A percentile compares a stretch with the other conserved stretches of the same genome.
phyloP scores from a whole-genome alignment of 2,329 filamentous ascomycete genomes.

The Phialophora verrucosa region DNA sequence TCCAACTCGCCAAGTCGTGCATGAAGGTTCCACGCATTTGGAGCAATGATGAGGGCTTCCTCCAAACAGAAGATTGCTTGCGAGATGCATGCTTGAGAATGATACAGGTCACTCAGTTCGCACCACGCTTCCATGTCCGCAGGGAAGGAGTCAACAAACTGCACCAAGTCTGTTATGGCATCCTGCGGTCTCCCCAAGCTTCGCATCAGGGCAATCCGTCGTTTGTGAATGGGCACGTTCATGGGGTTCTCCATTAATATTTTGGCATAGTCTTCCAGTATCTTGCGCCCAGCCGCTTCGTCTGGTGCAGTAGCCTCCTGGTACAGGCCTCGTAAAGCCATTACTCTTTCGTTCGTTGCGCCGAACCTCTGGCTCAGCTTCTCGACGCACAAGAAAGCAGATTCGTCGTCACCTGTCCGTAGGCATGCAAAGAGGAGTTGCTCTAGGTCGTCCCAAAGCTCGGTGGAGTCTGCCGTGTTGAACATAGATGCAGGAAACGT shows the following conservation, averaged over 20 bases:
- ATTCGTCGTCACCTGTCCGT: constrained; percentile 78
- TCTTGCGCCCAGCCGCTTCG: constrained; percentile 66
- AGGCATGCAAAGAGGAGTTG: constrained; percentile 85
- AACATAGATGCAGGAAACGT: constrained; percentile 60
- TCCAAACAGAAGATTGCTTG: constrained; percentile 90
- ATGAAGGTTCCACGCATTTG: constrained; percentile 96
- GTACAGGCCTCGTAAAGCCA: constrained; percentile 80
- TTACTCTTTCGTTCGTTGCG: constrained; percentile 79
- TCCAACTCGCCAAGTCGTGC: constrained; percentile 83
- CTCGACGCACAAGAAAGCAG: constrained; percentile 76
- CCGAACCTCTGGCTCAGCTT: constrained; percentile 82
- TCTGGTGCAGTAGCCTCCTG: constrained; percentile 80
- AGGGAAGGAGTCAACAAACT: constrained; percentile 79
- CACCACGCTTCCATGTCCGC: constrained; percentile 94
- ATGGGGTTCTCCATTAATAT: constrained; percentile 74
- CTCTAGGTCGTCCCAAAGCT: constrained; percentile 85
- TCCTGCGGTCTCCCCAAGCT: constrained; percentile 73
- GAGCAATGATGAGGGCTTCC: constrained; percentile 82
- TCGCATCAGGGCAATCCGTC: constrained; percentile 78
- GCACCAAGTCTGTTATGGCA: constrained; percentile 74
- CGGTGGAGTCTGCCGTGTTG: constrained; percentile 68
- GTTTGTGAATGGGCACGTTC: constrained; percentile 85
- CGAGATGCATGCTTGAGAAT: constrained; percentile 74
- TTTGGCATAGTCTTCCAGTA: constrained; percentile 78
- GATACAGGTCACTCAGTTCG: constrained; percentile 86